Percentiles rank a stretch among this genome's conserved stretches.
These are phyloP conservation scores for Neovahlkampfia damariscottae DNA, from an alignment of 78 protist species.

Conservation along the genomic window DNA sequence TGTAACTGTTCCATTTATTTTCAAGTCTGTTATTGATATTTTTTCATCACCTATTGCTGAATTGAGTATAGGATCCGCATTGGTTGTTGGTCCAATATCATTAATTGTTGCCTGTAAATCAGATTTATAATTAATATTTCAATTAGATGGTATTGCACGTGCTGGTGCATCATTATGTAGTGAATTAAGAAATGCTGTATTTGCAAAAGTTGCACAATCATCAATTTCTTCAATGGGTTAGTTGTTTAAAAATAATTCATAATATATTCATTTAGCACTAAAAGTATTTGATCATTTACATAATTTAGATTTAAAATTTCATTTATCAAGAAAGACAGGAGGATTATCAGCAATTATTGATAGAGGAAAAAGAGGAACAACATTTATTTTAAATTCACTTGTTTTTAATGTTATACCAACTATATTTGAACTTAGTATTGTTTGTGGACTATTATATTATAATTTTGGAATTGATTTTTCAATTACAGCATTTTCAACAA, in stretches of 20 bases:
- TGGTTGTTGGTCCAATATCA: constrained; percentile 21
- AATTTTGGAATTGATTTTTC: constrained; percentile 36
- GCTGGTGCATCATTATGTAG: constrained; percentile 26
- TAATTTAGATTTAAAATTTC: constrained; percentile 60
- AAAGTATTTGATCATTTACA: constrained; percentile 60
- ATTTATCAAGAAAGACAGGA: constrained; percentile 72
- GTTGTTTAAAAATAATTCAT: no score
- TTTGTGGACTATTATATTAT: constrained; percentile 35
- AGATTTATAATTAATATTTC: constrained; percentile 3
- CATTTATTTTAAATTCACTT: constrained; percentile 41
- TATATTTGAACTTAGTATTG: constrained; percentile 66
- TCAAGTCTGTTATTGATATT: constrained; percentile 70
- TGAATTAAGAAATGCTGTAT: constrained; percentile 59
- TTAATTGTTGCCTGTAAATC: constrained; percentile 35
- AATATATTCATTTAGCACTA: neutral
- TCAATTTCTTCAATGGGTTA: no score
- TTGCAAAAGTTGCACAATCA: constrained; percentile 55
- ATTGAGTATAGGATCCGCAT: neutral
- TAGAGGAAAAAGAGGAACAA: constrained; percentile 64
- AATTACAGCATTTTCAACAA: constrained; percentile 28
- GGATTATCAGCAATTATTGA: constrained; percentile 63
- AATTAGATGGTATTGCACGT: constrained; percentile 50
- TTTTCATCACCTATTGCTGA: no score
- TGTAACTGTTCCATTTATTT: constrained; percentile 60
- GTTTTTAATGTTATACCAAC: constrained; percentile 78